phyloP scores from a whole-genome alignment of 164 flowering plant species.

The Vitis rotundifolia region DNA sequence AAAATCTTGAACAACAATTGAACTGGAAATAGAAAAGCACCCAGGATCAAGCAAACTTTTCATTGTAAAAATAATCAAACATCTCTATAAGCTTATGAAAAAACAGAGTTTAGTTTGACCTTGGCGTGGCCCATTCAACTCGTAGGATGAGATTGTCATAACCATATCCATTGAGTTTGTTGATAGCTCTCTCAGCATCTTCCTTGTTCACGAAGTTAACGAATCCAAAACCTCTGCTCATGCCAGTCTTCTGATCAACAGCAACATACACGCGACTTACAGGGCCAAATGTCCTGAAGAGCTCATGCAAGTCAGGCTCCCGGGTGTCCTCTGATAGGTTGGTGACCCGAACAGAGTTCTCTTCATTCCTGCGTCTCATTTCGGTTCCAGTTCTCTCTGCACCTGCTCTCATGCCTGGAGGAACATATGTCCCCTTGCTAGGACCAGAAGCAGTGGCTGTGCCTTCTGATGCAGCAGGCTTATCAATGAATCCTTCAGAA shows the following conservation, averaged over 20 bases:
- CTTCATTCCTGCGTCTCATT: slow-evolving; percentile 45
- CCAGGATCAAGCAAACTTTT: no score
- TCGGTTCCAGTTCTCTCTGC: slow-evolving; percentile 30
- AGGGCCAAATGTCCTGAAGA: slow-evolving; percentile 49
- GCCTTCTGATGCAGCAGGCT: slow-evolving; percentile 43
- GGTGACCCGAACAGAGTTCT: slow-evolving; percentile 54
- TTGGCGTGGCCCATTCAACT: slow-evolving; percentile 35
- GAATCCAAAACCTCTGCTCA: slow-evolving; percentile 56
- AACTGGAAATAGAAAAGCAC: no score
- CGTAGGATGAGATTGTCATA: slow-evolving; percentile 34
- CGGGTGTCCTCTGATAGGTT: slow-evolving; percentile 49
- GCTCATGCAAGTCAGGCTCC: slow-evolving; percentile 52
- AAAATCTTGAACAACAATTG: no score
- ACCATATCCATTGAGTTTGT: slow-evolving; percentile 37
- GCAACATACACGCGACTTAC: slow-evolving; percentile 56
- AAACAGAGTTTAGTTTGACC: slow-evolving; percentile 12
- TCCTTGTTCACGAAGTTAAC: slow-evolving; percentile 42
- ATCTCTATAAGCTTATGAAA: no score
- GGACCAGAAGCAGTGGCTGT: slow-evolving; percentile 31
- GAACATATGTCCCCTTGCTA: slow-evolving; percentile 48
- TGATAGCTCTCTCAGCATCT: slow-evolving; percentile 32
- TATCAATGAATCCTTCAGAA: slow-evolving; percentile 48
- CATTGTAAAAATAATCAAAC: no score
- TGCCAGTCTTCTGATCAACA: slow-evolving; percentile 47
- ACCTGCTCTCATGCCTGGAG: slow-evolving; percentile 33